A percentile compares a stretch with the other conserved stretches of the same genome.
Evolutionary conservation across 2,329 filamentous ascomycete species (phyloP).

Genomic region (Ophiocordyceps camponoti-floridani): DNA sequence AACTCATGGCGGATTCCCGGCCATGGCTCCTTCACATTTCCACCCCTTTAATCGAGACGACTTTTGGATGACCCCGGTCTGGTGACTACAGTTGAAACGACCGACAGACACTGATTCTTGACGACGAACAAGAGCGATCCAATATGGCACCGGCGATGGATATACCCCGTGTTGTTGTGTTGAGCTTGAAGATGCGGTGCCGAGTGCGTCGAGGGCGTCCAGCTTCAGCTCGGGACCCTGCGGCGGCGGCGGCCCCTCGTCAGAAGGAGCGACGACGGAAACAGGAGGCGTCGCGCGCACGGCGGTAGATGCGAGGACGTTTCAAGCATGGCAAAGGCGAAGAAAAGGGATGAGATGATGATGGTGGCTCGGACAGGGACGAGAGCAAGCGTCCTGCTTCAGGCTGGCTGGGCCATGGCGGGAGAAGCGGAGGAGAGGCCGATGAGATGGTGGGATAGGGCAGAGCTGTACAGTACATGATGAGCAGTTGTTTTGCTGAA

Average conservation of each 20-base stretch:
- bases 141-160: conserved; percentile 22
- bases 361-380: conserved; percentile 2
- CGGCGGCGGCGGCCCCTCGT: background rate
- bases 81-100: conserved; percentile 15
- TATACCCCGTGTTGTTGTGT: conserved; percentile 21
- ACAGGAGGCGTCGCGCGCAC: conserved; percentile 1
- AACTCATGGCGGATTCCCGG: conserved; percentile 9
- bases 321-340: conserved; percentile 10
- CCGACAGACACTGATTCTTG: conserved; percentile 15
- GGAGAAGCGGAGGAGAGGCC: conserved; percentile 8
- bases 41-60: conserved; percentile 12
- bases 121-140: conserved; percentile 15
- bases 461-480: conserved; percentile 13
- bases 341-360: conserved; percentile 5
- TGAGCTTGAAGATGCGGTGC: conserved; percentile 10
- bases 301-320: conserved; percentile 16
- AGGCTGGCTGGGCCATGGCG: conserved; percentile 5
- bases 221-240: background rate
- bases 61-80: conserved; percentile 15
- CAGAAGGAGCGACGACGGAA: background rate
- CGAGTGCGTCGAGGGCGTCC: conserved; percentile 4
- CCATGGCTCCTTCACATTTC: conserved; percentile 8
- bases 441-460: conserved; percentile 10
- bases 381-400: conserved; percentile 1
- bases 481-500: background rate